Evolutionary conservation across 768 basidiomycete species (phyloP).

Genomic region (Artomyces pyxidatus): DNA sequence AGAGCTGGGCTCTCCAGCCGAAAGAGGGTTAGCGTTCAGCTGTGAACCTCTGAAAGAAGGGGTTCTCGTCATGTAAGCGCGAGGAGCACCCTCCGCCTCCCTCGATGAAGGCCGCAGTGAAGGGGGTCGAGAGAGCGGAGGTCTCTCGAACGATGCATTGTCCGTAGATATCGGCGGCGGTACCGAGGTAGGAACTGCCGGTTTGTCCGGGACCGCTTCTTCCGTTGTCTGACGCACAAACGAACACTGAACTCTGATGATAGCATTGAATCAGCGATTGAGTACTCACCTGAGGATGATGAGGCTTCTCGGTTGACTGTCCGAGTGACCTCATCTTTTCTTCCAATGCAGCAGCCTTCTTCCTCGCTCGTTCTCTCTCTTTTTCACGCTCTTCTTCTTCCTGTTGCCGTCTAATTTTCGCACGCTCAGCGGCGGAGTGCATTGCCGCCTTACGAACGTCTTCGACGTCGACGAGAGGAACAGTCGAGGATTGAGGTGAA

Average conservation of each 20-base stretch:
- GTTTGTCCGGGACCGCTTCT: too few species aligned
- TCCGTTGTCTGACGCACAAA: too few species aligned
- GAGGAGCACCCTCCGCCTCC: constrained; percentile 3
- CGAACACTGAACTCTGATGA: too few species aligned
- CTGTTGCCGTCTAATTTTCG: constrained; percentile 67
- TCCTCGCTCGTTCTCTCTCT: constrained; percentile 70
- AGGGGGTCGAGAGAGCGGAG: constrained; percentile 16
- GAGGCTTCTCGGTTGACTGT: constrained; percentile 1
- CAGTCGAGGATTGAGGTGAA: constrained; percentile 13
- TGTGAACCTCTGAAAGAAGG: constrained; percentile 15
- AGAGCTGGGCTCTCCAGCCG: constrained; percentile 39
- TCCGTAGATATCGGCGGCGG: too few species aligned
- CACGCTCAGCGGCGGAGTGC: constrained; percentile 80
- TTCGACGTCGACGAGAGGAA: constrained; percentile 35
- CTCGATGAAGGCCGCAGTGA: constrained; percentile 22
- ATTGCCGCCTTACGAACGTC: constrained; percentile 67
- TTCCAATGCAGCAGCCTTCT: constrained; percentile 73
- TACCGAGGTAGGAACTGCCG: too few species aligned
- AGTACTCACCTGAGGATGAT: not conserved
- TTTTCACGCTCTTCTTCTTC: constrained; percentile 81
- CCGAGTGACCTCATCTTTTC: constrained; percentile 45
- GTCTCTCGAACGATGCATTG: not conserved
- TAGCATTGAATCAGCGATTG: too few species aligned
- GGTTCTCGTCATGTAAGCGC: constrained; percentile 5
- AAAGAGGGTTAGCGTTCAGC: not conserved